These are phyloP conservation scores for Atkinsonella hypoxylon DNA, from an alignment of 2,329 filamentous ascomycete genomes.

Conservation along the genomic window DNA sequence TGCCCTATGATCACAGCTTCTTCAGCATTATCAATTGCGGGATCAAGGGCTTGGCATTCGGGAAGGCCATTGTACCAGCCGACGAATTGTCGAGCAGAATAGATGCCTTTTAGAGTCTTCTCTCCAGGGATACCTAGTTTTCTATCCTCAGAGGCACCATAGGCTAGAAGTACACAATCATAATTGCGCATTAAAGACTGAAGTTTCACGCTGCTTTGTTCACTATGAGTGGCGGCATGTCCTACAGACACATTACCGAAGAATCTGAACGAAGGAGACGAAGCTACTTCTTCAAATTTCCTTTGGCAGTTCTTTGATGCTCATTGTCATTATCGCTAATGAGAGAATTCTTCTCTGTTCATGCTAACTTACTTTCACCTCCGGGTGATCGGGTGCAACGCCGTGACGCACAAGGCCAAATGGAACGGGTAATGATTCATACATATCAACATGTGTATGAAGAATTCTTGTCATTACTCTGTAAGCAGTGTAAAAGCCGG, in stretches of 20 bases:
- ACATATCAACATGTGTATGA: slow-evolving; percentile 79
- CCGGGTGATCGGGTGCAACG: slow-evolving; percentile 95
- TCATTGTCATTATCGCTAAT: slow-evolving; percentile 1
- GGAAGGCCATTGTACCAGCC: slow-evolving; percentile 98
- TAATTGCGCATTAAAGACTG: slow-evolving; percentile 65
- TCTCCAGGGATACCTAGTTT: slow-evolving; percentile 73
- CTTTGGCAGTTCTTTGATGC: slow-evolving; percentile 73
- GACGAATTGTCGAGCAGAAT: slow-evolving; percentile 86
- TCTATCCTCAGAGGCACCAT: slow-evolving; percentile 78
- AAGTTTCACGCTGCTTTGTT: slow-evolving; percentile 48
- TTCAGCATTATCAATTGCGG: slow-evolving; percentile 62
- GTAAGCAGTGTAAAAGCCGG: slow-evolving; percentile 90
- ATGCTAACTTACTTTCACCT: slow-evolving; percentile 68
- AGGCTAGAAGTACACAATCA: slow-evolving; percentile 83
- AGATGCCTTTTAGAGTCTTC: slow-evolving; percentile 55
- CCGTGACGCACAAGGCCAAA: slow-evolving; percentile 89
- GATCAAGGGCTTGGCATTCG: slow-evolving; percentile 60
- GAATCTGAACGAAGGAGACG: slow-evolving; percentile 74
- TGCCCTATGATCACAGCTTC: slow-evolving; percentile 85
- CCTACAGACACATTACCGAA: slow-evolving; percentile 82
- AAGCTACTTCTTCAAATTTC: slow-evolving; percentile 81
- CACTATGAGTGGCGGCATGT: slow-evolving; percentile 25
- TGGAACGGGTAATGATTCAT: slow-evolving; percentile 83
- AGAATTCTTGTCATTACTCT: slow-evolving; percentile 67
- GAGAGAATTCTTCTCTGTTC: not conserved